These are phyloP conservation scores for Kwoniella dendrophila DNA, from an alignment of 768 basidiomycete genomes.

Conservation along the genomic window DNA sequence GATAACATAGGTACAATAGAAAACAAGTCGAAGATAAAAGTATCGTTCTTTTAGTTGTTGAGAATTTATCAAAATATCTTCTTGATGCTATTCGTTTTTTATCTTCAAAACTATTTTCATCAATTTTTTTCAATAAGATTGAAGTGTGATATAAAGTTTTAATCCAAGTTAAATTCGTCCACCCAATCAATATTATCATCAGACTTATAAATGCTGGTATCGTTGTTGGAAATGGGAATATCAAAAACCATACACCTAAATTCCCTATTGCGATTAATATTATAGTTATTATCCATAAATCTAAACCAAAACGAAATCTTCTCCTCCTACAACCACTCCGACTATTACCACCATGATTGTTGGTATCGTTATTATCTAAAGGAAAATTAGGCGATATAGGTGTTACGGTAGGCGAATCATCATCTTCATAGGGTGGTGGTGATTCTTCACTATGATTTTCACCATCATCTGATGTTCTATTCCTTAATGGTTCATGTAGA, in stretches of 20 bases:
- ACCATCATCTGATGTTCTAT: background rate
- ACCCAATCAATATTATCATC: slow-evolving; percentile 2
- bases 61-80: slow-evolving; percentile 8
- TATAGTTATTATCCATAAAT: background rate
- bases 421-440: background rate
- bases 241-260: slow-evolving; percentile 3
- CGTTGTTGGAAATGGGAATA: slow-evolving; percentile 36
- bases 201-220: slow-evolving; percentile 26
- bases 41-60: background rate
- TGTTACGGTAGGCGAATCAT: background rate
- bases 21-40: slow-evolving; percentile 9
- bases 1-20: slow-evolving; percentile 1
- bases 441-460: background rate
- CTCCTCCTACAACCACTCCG: no score
- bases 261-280: background rate
- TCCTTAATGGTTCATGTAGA: background rate
- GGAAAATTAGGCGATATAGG: no score
- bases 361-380: no score
- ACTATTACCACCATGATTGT: no score
- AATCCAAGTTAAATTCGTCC: slow-evolving; percentile 14
- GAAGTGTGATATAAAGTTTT: background rate
- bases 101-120: no score
- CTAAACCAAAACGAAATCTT: background rate
- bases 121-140: background rate
- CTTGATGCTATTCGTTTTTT: background rate